Conservation (phyloP, 164 flowering plant genomes). For the Nymphaea thermarum region DNA sequence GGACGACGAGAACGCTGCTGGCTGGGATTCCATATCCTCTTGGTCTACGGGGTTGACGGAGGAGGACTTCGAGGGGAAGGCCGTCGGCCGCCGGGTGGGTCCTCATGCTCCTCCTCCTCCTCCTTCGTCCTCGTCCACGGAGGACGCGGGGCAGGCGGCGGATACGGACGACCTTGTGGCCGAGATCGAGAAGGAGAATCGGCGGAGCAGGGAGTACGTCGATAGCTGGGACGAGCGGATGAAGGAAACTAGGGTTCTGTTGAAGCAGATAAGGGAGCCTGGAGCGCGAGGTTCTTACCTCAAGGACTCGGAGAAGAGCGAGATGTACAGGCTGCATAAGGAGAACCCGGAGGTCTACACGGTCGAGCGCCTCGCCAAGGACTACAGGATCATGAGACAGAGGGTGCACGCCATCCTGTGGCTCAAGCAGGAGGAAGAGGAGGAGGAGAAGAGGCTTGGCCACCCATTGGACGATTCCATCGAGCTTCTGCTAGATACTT, state of each 20-base stretch:
- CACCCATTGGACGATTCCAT: constrained; percentile 73
- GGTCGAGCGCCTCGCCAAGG: constrained; percentile 76
- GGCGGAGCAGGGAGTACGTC: constrained; percentile 26
- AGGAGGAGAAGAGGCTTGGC: constrained; percentile 79
- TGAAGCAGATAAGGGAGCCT: constrained; percentile 81
- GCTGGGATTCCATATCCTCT: constrained; percentile 46
- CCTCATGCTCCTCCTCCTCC: not conserved
- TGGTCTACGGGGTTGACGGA: constrained; percentile 83
- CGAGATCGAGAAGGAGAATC: constrained; percentile 28
- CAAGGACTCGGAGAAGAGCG: constrained; percentile 81
- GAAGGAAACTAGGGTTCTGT: constrained; percentile 27
- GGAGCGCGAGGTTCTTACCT: constrained; percentile 77
- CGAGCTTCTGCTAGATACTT: constrained; percentile 60
- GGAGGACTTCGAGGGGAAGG: constrained; percentile 71
- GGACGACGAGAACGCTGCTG: constrained; percentile 4
- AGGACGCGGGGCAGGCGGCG: not conserved
- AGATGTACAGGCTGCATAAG: constrained; percentile 75
- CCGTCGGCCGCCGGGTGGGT: constrained; percentile 29
- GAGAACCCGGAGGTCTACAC: constrained; percentile 74
- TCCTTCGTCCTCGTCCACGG: not conserved
- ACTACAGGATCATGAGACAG: constrained; percentile 85
- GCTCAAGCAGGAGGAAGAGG: constrained; percentile 81
- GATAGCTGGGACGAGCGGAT: constrained; percentile 41
- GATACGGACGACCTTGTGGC: constrained; percentile 19
- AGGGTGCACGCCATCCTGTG: constrained; percentile 90